Evolutionary conservation across 2,329 filamentous ascomycete genomes (phyloP).

Genomic region (Spiromastix sp.): DNA sequence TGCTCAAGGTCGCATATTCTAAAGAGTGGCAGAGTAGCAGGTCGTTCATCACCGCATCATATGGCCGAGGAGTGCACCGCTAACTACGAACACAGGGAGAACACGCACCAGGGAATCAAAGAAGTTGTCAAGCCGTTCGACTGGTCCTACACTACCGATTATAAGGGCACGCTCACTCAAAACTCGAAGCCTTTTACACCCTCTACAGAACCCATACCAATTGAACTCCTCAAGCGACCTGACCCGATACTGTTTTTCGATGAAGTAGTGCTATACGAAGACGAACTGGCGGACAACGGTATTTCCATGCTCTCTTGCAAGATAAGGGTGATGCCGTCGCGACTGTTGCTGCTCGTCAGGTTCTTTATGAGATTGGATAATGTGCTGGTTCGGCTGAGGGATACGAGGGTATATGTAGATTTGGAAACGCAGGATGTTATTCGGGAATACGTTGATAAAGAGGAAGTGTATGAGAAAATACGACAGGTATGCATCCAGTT

Average conservation of each 20-base stretch:
- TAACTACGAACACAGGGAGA: constrained; percentile 45
- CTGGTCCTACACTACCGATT: constrained; percentile 93
- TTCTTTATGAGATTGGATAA: constrained; percentile 92
- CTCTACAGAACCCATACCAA: constrained; percentile 55
- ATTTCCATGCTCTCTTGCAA: constrained; percentile 86
- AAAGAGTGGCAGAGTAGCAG: constrained; percentile 70
- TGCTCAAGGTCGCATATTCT: constrained; percentile 91
- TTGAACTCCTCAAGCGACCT: constrained; percentile 74
- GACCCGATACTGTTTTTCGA: constrained; percentile 97
- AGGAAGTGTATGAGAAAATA: constrained; percentile 68
- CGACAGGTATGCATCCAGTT: constrained; percentile 48
- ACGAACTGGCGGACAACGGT: constrained; percentile 95
- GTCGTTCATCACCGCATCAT: constrained; percentile 28
- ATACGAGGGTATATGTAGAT: constrained; percentile 87
- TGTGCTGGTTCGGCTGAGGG: constrained; percentile 75
- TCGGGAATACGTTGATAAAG: constrained; percentile 81
- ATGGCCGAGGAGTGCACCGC: too few relatives aligned
- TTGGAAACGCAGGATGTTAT: constrained; percentile 70
- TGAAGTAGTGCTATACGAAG: constrained; percentile 92
- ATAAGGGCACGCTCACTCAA: constrained; percentile 53
- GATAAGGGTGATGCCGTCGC: constrained; percentile 79
- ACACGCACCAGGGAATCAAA: constrained; percentile 74
- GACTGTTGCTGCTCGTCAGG: constrained; percentile 72
- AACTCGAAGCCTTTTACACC: constrained; percentile 29
- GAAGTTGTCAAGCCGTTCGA: constrained; percentile 94